Conservation (phyloP, 352 stramenopile genomes). For the Paralagenidium karlingii region DNA sequence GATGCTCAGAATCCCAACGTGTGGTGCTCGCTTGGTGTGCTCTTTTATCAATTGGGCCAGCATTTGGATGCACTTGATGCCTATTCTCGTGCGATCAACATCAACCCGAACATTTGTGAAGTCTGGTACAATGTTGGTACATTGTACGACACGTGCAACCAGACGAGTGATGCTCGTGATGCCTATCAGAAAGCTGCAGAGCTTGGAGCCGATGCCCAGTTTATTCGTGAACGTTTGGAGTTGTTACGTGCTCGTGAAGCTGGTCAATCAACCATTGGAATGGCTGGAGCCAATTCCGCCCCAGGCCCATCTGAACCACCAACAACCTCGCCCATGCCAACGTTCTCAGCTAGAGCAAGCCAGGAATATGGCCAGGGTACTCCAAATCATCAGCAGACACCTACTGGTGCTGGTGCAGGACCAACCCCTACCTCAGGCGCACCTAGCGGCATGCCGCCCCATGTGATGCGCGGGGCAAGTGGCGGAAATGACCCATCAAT, state of each 20-base stretch:
- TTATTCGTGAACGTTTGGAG: conserved; percentile 73
- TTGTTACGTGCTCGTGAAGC: conserved; percentile 65
- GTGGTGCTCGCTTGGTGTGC: conserved; percentile 84
- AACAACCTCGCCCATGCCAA: conserved; percentile 79
- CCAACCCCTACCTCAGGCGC: not conserved
- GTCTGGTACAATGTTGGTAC: conserved; percentile 88
- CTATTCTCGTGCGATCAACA: conserved; percentile 84
- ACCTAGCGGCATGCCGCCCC: not conserved
- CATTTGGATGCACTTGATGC: conserved; percentile 80
- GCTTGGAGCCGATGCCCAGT: conserved; percentile 67
- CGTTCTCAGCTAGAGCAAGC: conserved; percentile 55
- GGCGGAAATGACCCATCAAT: too few relatives aligned
- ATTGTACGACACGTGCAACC: conserved; percentile 85
- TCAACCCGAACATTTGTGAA: conserved; percentile 86
- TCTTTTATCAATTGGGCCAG: conserved; percentile 86
- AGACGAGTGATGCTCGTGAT: conserved; percentile 79
- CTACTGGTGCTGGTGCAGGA: not conserved
- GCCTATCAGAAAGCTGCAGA: conserved; percentile 84
- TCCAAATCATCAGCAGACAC: too few relatives aligned
- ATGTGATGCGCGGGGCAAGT: not conserved
- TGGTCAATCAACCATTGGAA: conserved; percentile 68
- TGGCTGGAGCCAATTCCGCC: conserved; percentile 69
- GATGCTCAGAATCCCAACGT: conserved; percentile 86
- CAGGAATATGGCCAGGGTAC: conserved; percentile 19
- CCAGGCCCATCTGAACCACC: conserved; percentile 67